Evolutionary conservation across 2,329 filamentous ascomycete genomes (phyloP), one percentile per base, ranked within the genome.

Genomic region (Xylariaceae sp.): DNA sequence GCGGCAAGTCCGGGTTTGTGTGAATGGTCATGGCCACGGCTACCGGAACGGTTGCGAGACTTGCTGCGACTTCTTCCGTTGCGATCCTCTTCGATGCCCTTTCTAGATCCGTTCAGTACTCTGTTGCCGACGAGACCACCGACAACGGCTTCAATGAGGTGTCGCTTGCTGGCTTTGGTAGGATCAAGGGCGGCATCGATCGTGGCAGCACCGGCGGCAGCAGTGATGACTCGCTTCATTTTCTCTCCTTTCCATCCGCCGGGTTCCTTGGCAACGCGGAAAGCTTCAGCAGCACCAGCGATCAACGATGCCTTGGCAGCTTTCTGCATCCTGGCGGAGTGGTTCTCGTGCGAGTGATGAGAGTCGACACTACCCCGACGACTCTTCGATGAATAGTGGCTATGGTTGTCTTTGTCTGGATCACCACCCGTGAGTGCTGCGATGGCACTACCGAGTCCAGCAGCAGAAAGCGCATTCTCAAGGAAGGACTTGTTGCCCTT

Each of bases 231-330:
- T 55, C 93, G 90, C 78, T 92, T 94, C 66, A 92, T 90, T 76
- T 97, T 97, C 64, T 90, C 88, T 44, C 92, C 93, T 64, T 87
- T 88, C 92, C 92, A 97, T 49, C 88, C 84, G 57, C 93, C 93
- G 2, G 91, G 89, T 63, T 94, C 89, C 69, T 93, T 96, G 72
- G 92, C 87, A 58, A 92, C 87, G 62, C 90, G 88, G 80, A 96
- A 96, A 48, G 93, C 93, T 74, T 97, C 92, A 57, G 92, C 89
- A 47, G 92, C 93, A 68, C 92, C 93, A 35, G 93, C 92, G 51
- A 96, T 83, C 45, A 97, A 80, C 17, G 92, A 94, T 39, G 93
- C 92, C 78, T 94, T 93, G 72, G 92, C 90, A 39, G 92, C 92
- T 75, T 96, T 91, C 66, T 92, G 86, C 51, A 90, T 83, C 68